Evolutionary conservation across 345 rosid species (phyloP), one percentile per base, ranked within the genome.

Genomic region (Stellera chamaejasme): DNA sequence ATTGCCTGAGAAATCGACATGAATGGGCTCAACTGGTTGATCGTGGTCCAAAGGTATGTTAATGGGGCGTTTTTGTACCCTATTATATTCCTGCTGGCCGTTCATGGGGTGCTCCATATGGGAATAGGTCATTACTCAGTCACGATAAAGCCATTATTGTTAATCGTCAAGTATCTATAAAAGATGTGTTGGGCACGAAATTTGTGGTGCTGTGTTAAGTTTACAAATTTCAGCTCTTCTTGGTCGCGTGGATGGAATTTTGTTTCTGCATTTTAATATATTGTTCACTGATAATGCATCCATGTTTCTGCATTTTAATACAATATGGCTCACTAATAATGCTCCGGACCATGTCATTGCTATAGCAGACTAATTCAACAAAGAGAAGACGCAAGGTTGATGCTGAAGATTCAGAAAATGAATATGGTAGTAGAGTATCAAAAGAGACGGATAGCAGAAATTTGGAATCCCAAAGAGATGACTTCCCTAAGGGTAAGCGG

Each of bases 11-110:
- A 60, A 94, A 90, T 64, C 82, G 97, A 66, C 95, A 83, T 53
- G 97, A 94, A 68, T 94, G 99, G 97, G 88, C 97, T 76, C 85
- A 66, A 59, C 75, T 94, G 74, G 95, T 94, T 64, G 97, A 94
- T 75, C 97, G 97, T 64, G 99, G 96, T 63, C 99, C 99, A 63
- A 94, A 94, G 95, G 99, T 94, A 65, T 46, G 39, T 13, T 45
- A 10, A 4, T 48, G 55, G 16, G 8, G 50, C 50, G 7, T 9
- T 16, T 46, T 44, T 56, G 42, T 10, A 7, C 42, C 43, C 11
- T 50, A 32, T 56, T 0, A 3, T 16, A 26, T 58, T 63, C 48
- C 55, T 50, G 13, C 15, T 12, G 47, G 39, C 54, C 27, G 48
- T 55, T 50, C 26, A 47, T 16, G 13, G 57, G 45, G 25, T 52